Base-by-base conservation (phyloP, 148 eudicot genomes). In the Pharnaceum exiguum region DNA sequence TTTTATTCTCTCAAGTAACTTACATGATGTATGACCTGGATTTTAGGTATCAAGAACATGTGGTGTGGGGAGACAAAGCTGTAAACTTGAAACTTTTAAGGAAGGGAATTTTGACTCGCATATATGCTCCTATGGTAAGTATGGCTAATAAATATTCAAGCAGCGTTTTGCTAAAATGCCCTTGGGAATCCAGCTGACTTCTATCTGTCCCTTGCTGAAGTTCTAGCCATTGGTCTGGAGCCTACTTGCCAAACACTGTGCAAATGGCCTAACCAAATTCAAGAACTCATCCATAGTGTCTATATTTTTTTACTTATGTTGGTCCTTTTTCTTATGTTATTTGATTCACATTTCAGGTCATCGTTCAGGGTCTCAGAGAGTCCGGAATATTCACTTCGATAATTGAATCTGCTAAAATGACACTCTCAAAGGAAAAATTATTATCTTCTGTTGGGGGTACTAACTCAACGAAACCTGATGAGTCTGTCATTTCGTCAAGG, bases 101-200 rank as follows among this genome's bases (percentile, higher is more conserved):
- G 77, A 90, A 90, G 73, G 97, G 97, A 50, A 86, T 90, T 58
- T 54, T 90, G 43, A 79, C 95, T 37, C 91, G 91, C 56, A 87
- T 90, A 33, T 76, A 86, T 63, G 91, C 95, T 76, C 97, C 95
- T 57, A 84, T 84, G 97, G 97, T 90, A 76, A 70, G 82, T 28
- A 60, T 59, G 7, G 24, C 46, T 43, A 37, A 43, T 11, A n/a
- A 2, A 31, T 56, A n/a, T 40, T 60, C 37, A 26, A 0, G 2
- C 10, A 22, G 15, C 27, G 1, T 49, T 2, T 16, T 5, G 11
- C 30, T 10, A 12, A 29, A 18, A 17, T 13, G 27, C 50, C 12
- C 65, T 15, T 49, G 19, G 40, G 15, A 53, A 24, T n/a, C n/a
- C n/a, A n/a, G n/a, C n/a, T n/a, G n/a, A n/a, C n/a, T n/a, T n/a